phyloP scores from a whole-genome alignment of 176 grass and related monocot species.

The Eremochloa ophiuroides region DNA sequence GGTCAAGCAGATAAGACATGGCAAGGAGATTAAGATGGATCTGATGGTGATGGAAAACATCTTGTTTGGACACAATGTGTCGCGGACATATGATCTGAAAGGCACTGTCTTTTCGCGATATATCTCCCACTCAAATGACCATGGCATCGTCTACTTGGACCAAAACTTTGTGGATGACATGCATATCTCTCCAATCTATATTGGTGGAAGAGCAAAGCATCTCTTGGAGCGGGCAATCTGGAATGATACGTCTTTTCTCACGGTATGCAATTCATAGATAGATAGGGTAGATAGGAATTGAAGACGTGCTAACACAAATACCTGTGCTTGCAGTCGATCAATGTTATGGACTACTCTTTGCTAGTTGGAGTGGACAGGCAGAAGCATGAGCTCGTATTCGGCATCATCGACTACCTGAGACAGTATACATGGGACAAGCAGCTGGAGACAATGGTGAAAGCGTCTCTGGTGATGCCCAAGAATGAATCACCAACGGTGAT shows the following conservation, averaged over 20 bases:
- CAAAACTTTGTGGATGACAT: conserved; percentile 61
- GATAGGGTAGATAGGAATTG: neutral
- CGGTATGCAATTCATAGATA: conserved; percentile 30
- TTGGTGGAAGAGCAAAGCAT: conserved; percentile 60
- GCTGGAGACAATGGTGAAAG: conserved; percentile 58
- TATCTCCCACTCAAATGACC: conserved; percentile 21
- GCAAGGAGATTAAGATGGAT: conserved; percentile 59
- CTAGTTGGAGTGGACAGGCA: conserved; percentile 59
- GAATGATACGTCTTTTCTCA: conserved; percentile 71
- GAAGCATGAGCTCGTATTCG: conserved; percentile 45
- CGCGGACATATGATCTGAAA: conserved; percentile 61
- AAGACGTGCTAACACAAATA: neutral
- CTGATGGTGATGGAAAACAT: conserved; percentile 90
- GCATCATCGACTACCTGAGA: conserved; percentile 64
- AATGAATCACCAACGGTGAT: conserved; percentile 51
- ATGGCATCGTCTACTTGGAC: conserved; percentile 55
- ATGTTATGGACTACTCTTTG: conserved; percentile 70
- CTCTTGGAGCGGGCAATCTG: conserved; percentile 65
- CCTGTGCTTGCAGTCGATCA: conserved; percentile 48
- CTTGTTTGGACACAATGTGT: conserved; percentile 54
- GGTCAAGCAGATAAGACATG: conserved; percentile 53
- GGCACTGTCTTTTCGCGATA: conserved; percentile 41
- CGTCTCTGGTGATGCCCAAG: conserved; percentile 50
- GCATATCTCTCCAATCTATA: conserved; percentile 57
- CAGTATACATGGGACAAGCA: conserved; percentile 71